phyloP scores from a whole-genome alignment of 2,329 filamentous ascomycete genomes.

The Microdochium nivale region DNA sequence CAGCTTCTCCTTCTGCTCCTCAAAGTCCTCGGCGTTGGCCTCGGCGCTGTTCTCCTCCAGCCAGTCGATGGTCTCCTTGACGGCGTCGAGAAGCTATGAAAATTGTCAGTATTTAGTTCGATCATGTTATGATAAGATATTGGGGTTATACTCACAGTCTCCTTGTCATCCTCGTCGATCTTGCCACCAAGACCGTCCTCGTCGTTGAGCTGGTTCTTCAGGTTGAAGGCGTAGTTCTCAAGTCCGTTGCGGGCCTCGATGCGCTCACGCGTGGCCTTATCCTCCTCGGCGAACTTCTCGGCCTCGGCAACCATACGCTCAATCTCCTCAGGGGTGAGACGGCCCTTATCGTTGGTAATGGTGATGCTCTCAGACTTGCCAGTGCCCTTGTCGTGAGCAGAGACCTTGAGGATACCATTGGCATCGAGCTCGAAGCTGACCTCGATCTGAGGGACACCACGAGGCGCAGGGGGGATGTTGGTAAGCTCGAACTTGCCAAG shows the following conservation, averaged over 20 bases:
- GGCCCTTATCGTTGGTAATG: conserved; percentile 99
- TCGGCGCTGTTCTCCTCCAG: conserved; percentile 87
- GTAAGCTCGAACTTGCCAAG: conserved; percentile 98
- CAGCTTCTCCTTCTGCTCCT: conserved; percentile 99
- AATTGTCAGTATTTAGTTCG: conserved; percentile 22
- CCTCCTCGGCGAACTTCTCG: conserved; percentile 97
- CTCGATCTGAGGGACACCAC: conserved; percentile 96
- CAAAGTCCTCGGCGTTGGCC: conserved; percentile 87
- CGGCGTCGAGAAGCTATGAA: conserved; percentile 70
- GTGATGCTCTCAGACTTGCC: conserved; percentile 97
- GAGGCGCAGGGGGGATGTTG: conserved; percentile 87
- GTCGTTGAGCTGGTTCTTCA: conserved; percentile 99
- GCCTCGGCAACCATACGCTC: conserved; percentile 98
- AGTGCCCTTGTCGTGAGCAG: conserved; percentile 93
- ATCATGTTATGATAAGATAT: not conserved
- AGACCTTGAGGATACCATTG: conserved; percentile 97
- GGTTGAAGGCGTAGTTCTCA: conserved; percentile 97
- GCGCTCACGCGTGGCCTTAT: conserved; percentile 95
- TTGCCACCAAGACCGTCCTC: conserved; percentile 95
- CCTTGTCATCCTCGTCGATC: conserved; percentile 98
- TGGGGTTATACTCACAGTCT: conserved; percentile 55
- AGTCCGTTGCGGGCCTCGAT: conserved; percentile 94
- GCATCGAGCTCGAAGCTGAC: conserved; percentile 96
- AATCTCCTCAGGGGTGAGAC: conserved; percentile 92
- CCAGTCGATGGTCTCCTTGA: conserved; percentile 97